Conservation (phyloP, 805 yeast genomes). For the Cyberlindnera meyerae region DNA sequence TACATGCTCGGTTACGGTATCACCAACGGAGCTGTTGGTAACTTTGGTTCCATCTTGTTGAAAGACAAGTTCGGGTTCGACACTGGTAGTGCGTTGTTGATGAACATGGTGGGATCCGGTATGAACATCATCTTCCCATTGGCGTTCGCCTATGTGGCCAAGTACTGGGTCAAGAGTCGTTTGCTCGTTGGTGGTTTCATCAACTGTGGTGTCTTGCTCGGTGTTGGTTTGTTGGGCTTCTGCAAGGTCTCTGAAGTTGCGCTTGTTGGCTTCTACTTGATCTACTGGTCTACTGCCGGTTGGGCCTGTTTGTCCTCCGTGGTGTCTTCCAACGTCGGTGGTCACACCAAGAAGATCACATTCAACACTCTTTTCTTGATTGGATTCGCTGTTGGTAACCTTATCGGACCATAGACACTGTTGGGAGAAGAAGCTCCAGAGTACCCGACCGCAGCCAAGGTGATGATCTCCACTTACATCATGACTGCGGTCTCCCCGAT, state of each 20-base stretch:
- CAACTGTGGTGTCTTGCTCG: constrained; percentile 4
- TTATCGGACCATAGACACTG: constrained; percentile 74
- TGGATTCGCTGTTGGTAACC: constrained; percentile 15
- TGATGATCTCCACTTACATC: constrained; percentile 6
- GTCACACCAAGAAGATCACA: constrained; percentile 9
- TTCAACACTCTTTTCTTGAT: constrained; percentile 8
- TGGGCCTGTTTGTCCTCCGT: constrained; percentile 10
- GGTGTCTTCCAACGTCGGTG: constrained; percentile 20
- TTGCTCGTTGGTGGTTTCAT: constrained; percentile 5
- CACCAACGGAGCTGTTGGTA: constrained; percentile 47
- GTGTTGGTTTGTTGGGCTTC: constrained; percentile 32
- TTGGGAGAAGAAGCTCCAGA: constrained; percentile 49
- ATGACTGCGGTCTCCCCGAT: constrained; percentile 4
- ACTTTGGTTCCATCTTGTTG: constrained; percentile 14
- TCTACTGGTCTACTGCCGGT: constrained; percentile 22
- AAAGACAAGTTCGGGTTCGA: constrained; percentile 20
- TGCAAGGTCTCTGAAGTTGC: constrained; percentile 23
- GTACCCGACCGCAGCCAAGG: constrained; percentile 31
- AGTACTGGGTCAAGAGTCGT: constrained; percentile 4
- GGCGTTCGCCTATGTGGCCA: constrained; percentile 5
- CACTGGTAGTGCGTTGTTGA: constrained; percentile 28
- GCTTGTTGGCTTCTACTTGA: constrained; percentile 28
- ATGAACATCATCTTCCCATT: constrained; percentile 25
- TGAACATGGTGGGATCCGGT: constrained; percentile 34
- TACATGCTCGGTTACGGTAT: constrained; percentile 36